Base-by-base conservation (phyloP, 2,329 filamentous ascomycete species). In the Byssochlamys sp. region DNA sequence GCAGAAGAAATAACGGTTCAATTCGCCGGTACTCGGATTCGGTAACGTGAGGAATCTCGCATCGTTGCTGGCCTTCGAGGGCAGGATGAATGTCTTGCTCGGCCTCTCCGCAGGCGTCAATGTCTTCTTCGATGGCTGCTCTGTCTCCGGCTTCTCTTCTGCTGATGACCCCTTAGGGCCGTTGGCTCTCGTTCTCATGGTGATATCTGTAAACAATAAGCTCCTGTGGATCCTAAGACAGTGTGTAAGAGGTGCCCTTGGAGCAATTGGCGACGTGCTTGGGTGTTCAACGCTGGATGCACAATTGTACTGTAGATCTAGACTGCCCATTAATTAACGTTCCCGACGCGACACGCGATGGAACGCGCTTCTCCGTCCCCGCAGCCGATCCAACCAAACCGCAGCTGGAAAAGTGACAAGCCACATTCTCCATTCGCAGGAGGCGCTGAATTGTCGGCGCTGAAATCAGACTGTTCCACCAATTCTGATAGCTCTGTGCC, bases 1-100 rank as follows among this genome's bases (percentile, higher is more conserved):
- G 60, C 82, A 85, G 64, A 84, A 82, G 59, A 80, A 79, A 63
- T 84, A 86, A 60, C 81, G 75, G 52, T 71, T 78, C 3, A 76
- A 69, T 6, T 67, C 68, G 3, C 67, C 69, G 12, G 77, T 81
- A 39, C 77, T 76, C 6, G 84, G 84, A 59, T 83, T 77, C 3
- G 79, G 75, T 10, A 87, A 70, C 4, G 77, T 79, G 58, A 84
- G 66, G 52, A 86, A 80, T 55, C 82, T 77, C 49, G 82, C 77
- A 60, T 80, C 74, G 55, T 72, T 66, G 12, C 80, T 82, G 2
- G 75, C 71, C 49, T 78, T 68, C 58, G 78, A 77, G 2, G 84
- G 84, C 0, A 87, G 71, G 12, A 86, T 76, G 63, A 86, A 82
- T 7, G 83, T 73, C 61, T 79, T 82, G 70, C 61, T 67, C 27